These are phyloP conservation scores for Sporobolomyces pararoseus DNA, from an alignment of 768 basidiomycete genomes.

Conservation along the genomic window DNA sequence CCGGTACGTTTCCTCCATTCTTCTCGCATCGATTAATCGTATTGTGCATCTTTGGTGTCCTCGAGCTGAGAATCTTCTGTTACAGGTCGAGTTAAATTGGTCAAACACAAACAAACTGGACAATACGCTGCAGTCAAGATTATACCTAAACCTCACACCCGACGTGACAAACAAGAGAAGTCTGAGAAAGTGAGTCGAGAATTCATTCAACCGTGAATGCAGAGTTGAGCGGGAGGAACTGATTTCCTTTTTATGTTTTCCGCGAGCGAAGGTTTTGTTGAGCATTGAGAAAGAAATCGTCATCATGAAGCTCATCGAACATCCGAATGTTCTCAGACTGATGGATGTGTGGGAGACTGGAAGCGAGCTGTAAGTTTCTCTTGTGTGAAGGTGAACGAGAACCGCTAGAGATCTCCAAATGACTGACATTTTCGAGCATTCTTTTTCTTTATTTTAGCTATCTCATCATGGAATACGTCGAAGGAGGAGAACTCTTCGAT, in stretches of 20 bases:
- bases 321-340: constrained; percentile 91
- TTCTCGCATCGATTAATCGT: neutral
- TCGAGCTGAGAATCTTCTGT: neutral
- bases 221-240: neutral
- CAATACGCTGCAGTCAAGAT: constrained; percentile 96
- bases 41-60: neutral
- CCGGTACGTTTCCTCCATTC: constrained; percentile 54
- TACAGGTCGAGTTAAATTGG: constrained; percentile 77
- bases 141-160: constrained; percentile 64
- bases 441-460: constrained; percentile 53
- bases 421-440: constrained; percentile 13
- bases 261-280: constrained; percentile 53
- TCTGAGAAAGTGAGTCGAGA: constrained; percentile 36
- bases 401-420: neutral
- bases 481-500: constrained; percentile 95
- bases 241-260: neutral
- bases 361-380: constrained; percentile 61
- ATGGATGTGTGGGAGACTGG: constrained; percentile 94
- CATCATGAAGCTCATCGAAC: constrained; percentile 99
- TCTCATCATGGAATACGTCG: constrained; percentile 88
- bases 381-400: neutral
- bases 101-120: constrained; percentile 75
- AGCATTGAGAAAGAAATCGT: constrained; percentile 91
- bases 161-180: constrained; percentile 54
- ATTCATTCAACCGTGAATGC: neutral